A percentile compares a stretch with the other conserved stretches of the same genome.
phyloP scores from a whole-genome alignment of 2,329 filamentous ascomycete species.

The Didymella pomorum region DNA sequence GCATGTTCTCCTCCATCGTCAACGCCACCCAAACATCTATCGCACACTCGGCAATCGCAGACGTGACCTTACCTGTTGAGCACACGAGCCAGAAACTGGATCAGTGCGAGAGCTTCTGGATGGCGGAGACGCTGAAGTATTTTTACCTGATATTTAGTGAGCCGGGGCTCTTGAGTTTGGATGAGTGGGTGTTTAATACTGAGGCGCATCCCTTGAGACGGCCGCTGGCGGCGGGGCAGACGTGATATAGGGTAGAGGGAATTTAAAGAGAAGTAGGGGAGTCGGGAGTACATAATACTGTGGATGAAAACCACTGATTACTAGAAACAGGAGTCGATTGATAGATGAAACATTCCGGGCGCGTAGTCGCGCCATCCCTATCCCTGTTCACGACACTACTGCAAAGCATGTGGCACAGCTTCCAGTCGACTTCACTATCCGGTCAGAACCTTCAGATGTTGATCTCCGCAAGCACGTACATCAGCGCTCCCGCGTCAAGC shows the following conservation, averaged over 20 bases:
- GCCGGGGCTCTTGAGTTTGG: constrained; percentile 70
- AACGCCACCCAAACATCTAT: constrained; percentile 70
- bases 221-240: constrained; percentile 30
- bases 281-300: neutral
- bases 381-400: no score
- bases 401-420: no score
- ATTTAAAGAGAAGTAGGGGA: neutral
- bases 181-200: constrained; percentile 71
- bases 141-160: constrained; percentile 83
- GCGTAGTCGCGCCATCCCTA: no score
- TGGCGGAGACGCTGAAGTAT: constrained; percentile 91
- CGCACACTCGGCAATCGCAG: constrained; percentile 74
- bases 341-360: no score
- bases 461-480: no score
- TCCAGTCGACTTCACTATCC: no score
- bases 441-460: no score
- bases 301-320: neutral
- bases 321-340: no score
- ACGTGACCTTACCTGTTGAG: constrained; percentile 61
- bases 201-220: constrained; percentile 62
- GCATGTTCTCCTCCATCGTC: constrained; percentile 79
- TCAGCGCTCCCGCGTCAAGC: no score
- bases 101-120: constrained; percentile 77
- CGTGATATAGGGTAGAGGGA: neutral
- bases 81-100: constrained; percentile 42